Evolutionary conservation across 371 early-diverging fungal genomes (phyloP).

Genomic region (Polyrhizophydium stewartii): DNA sequence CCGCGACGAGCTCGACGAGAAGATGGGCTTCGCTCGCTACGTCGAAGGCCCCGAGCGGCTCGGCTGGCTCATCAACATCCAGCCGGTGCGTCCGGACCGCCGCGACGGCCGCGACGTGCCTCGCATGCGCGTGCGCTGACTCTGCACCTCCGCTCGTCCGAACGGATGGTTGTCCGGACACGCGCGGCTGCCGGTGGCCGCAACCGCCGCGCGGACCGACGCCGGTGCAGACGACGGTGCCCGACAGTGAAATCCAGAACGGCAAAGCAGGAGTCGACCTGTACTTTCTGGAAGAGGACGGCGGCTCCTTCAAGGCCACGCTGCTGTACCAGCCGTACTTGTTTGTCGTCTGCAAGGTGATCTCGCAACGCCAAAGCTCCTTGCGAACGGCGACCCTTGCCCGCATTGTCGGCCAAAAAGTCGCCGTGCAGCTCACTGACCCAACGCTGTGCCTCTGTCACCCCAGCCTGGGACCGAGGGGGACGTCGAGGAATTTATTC

Average conservation of each 20-base stretch:
- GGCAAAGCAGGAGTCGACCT: constrained; percentile 82
- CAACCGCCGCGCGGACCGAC: too few relatives aligned
- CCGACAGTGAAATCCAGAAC: constrained; percentile 51
- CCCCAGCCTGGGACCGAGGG: constrained; percentile 39
- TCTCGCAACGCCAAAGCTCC: background rate
- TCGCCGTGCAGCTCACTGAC: too few relatives aligned
- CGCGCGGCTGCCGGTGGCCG: too few relatives aligned
- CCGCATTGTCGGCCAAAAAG: background rate
- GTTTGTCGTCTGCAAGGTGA: constrained; percentile 74
- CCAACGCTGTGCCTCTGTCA: background rate
- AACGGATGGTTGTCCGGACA: too few relatives aligned
- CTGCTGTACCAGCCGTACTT: constrained; percentile 87
- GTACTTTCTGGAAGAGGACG: constrained; percentile 90
- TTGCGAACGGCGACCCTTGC: background rate
- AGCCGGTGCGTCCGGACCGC: constrained; percentile 55
- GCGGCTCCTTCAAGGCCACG: constrained; percentile 84
- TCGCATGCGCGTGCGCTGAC: too few relatives aligned
- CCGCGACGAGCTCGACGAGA: constrained; percentile 62
- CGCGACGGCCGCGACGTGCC: too few relatives aligned
- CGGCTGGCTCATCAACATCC: constrained; percentile 96
- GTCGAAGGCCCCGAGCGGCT: constrained; percentile 74
- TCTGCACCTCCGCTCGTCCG: too few relatives aligned
- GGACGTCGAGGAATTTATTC: constrained; percentile 86
- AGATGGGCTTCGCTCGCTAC: constrained; percentile 75
- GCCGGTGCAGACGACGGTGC: constrained; percentile 28